A percentile compares a stretch with the other conserved stretches of the same genome.
phyloP scores from a whole-genome alignment of 2,329 filamentous ascomycete genomes.

The Verticillium klebahnii region DNA sequence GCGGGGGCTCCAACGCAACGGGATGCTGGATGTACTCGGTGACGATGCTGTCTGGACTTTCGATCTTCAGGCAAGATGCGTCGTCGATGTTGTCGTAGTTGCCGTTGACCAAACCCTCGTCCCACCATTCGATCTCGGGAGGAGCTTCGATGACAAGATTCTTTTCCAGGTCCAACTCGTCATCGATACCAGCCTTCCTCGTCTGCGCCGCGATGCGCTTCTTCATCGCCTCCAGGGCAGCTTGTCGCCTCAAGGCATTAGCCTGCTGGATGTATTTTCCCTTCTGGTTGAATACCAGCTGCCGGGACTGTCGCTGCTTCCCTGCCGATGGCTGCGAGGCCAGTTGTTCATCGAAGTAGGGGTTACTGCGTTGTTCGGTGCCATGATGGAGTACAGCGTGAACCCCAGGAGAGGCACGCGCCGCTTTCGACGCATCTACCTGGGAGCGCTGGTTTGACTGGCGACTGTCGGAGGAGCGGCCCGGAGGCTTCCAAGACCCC shows the following conservation, averaged over 20 bases:
- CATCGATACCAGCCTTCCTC: constrained; percentile 87
- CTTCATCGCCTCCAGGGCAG: constrained; percentile 89
- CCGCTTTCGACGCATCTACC: constrained; percentile 14
- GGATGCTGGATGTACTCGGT: constrained; percentile 92
- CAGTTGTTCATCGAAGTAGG: constrained; percentile 73
- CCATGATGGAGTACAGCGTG: constrained; percentile 9
- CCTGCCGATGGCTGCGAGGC: constrained; percentile 51
- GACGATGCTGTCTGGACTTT: constrained; percentile 76
- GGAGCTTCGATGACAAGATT: constrained; percentile 80
- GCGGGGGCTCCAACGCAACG: constrained; percentile 82
- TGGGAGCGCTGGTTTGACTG: constrained; percentile 8
- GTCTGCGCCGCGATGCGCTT: constrained; percentile 84
- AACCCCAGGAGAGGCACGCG: constrained; percentile 5
- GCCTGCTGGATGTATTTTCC: constrained; percentile 97
- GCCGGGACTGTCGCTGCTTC: constrained; percentile 66
- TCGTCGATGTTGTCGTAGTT: constrained; percentile 69
- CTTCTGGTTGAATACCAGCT: constrained; percentile 87
- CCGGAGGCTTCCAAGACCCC: constrained; percentile 38
- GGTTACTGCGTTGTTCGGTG: constrained; percentile 48
- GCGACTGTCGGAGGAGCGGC: constrained; percentile 27
- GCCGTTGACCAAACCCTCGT: constrained; percentile 78
- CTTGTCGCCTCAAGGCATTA: constrained; percentile 81
- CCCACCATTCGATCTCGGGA: constrained; percentile 95
- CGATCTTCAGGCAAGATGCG: constrained; percentile 64
- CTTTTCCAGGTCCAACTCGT: constrained; percentile 84